Base-by-base conservation (phyloP, 805 yeast species). In the Kodamaea kaohsiungensis region DNA sequence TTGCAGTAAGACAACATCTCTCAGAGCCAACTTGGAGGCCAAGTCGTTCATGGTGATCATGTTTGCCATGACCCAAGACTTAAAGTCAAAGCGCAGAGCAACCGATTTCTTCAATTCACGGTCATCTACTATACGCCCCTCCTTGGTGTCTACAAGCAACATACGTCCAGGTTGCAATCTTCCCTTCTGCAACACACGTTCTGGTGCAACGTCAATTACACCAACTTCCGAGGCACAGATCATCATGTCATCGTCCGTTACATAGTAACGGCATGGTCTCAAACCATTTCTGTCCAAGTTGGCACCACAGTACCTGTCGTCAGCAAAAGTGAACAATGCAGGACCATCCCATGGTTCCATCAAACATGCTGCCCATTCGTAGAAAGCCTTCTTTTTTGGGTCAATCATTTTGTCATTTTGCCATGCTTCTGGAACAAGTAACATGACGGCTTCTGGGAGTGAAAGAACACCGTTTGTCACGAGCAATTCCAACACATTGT, bases 311-410 rank as follows among this genome's bases (percentile, higher is more conserved):
- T 90, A 93, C 64, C 98, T 83, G 62, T 97, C 98, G 72, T 93
- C 98, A 38, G 98, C 93, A 72, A 93, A 95, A 30, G 96, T 91
- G 78, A 93, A 89, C 61, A 95, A 77, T 37, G 98, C 98, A 16
- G 99, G 99, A 60, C 99, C 99, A 75, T 93, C 99, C 99, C 99
- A 93, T 7, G 98, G 98, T 77, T 93, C 99, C 97, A 95, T 95
- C 60, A 93, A 76, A 75, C 98, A 91, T 10, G 98, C 97, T 48
- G 98, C 98, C 98, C 98, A 93, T 72, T 95, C 98, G 76, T 93
- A 93, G 73, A 96, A 93, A 0, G 98, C 98, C 64, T 82, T 85
- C 76, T 92, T 89, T 71, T 88, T 87, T 53, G 96, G 90, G 70
- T 93, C 97, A 88, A 93, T 91, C 59, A 81, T 72, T 53, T 73